Evolutionary conservation across 495 filamentous ascomycete species (phyloP), one percentile per base, ranked within the genome.

Genomic region (Talaromyces proteolyticus): DNA sequence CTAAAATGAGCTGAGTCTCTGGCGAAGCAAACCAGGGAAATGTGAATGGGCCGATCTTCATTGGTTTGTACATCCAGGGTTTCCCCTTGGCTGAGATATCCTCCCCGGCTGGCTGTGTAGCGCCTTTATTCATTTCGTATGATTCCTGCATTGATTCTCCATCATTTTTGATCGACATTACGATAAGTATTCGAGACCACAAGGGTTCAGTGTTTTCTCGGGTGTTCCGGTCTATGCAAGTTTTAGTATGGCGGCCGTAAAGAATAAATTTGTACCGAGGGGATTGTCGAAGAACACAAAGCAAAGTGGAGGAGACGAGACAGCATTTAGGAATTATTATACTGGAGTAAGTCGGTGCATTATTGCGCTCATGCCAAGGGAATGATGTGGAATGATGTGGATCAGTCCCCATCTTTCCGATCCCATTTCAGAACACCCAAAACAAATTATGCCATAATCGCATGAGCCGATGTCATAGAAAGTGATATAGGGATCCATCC

Each of bases 1-100:
- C 85, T 68, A 94, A 72, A 23, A 87, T 52, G 37, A 92, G 72
- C 65, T 92, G 88, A 29, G 79, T 64, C 56, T 83, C 79, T 3
- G 88, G 88, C 21, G 86, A 89, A 44, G 88, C 87, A 69, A 84
- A 91, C 75, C 80, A 90, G 4, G 80, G 77, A 4, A 85, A 49
- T 53, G 75, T 77, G 59, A 59, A 75, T 16, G 62, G 62, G 39
- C 76, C 77, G 44, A 88, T 44, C 42, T 66, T 78, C 42, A 83
- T 50, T 36, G 78, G 77, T 60, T 80, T 82, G 72, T 90, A 89
- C 72, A 84, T 88, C 84, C 85, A 88, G 44, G 70, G 58, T 43
- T 66, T 63, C 2, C 68, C 70, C 41, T 38, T 42, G 4, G 54
- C 34, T 21, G 54, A 51, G 17, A 51, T 50, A 25, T 52, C 42